Percentiles rank a stretch among this genome's conserved stretches.
Conservation (phyloP, 2,329 filamentous ascomycete species). For the Venturia nashicola region DNA sequence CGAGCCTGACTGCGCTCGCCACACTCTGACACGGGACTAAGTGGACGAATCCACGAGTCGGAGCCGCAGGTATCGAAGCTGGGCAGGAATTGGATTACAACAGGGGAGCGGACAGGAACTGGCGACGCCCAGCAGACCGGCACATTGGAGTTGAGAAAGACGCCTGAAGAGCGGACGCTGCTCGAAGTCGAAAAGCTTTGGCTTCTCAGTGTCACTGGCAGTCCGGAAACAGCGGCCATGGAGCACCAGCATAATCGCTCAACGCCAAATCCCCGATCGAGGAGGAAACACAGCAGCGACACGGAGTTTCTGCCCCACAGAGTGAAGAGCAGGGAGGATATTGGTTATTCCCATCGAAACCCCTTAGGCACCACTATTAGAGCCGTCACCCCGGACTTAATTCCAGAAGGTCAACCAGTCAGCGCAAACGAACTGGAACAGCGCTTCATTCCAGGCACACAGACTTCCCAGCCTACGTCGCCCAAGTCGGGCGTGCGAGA, state of each 20-base stretch:
- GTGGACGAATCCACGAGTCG: background rate
- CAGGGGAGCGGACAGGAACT: background rate
- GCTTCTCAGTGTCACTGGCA: background rate
- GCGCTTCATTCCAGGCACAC: conserved; percentile 11
- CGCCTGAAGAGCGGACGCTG: conserved; percentile 5
- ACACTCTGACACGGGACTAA: background rate
- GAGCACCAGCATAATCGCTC: background rate
- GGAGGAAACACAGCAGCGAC: background rate
- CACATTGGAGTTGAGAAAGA: conserved; percentile 4
- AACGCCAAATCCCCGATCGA: background rate
- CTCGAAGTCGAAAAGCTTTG: conserved; percentile 11
- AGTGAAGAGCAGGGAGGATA: conserved; percentile 7
- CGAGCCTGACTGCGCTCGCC: background rate
- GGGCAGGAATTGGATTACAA: background rate
- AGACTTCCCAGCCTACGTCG: conserved; percentile 4
- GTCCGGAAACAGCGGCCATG: background rate
- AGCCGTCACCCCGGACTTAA: conserved; percentile 51
- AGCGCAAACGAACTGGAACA: background rate
- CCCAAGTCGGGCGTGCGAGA: conserved; percentile 2
- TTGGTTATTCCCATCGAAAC: background rate
- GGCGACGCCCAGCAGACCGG: background rate
- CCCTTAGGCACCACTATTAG: conserved; percentile 36
- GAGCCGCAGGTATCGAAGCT: background rate
- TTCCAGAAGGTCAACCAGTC: conserved; percentile 12
- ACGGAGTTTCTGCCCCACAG: background rate